phyloP scores from a whole-genome alignment of 176 grass and related monocot genomes.

The Avena sativa region DNA sequence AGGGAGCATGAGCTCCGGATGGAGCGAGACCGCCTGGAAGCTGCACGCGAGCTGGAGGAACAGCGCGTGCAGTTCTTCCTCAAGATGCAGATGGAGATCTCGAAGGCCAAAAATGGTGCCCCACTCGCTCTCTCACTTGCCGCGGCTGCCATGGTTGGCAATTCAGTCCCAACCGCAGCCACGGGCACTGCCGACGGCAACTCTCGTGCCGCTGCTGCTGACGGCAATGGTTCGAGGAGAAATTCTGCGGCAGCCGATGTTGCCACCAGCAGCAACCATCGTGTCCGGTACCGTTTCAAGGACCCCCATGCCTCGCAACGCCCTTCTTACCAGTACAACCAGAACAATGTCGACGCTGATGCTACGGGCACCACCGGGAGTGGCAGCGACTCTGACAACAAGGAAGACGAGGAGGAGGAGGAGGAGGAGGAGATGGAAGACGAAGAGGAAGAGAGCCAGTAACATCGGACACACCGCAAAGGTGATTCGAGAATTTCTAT shows the following conservation, averaged over 20 bases:
- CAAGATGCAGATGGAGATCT: constrained; percentile 86
- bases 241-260: constrained; percentile 33
- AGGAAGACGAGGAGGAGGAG: constrained; percentile 51
- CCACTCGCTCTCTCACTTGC: not conserved
- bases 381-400: constrained; percentile 42
- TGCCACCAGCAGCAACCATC: constrained; percentile 55
- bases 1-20: constrained; percentile 79
- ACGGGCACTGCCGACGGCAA: not conserved
- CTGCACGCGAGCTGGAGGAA: constrained; percentile 63
- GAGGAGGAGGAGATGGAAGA: constrained; percentile 54
- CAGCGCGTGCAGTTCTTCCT: constrained; percentile 90
- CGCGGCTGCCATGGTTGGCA: not conserved
- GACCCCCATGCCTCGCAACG: constrained; percentile 8
- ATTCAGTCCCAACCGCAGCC: not conserved
- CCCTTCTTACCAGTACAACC: constrained; percentile 39
- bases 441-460: constrained; percentile 61
- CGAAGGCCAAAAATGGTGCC: constrained; percentile 46
- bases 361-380: not conserved
- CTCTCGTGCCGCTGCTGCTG: not conserved
- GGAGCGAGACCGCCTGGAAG: constrained; percentile 77
- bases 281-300: constrained; percentile 51
- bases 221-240: constrained; percentile 49
- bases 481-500: constrained; percentile 36
- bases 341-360: not conserved
- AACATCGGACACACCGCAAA: not conserved